phyloP scores from a whole-genome alignment of 306 rosid species.

The Notholithocarpus densiflorus region DNA sequence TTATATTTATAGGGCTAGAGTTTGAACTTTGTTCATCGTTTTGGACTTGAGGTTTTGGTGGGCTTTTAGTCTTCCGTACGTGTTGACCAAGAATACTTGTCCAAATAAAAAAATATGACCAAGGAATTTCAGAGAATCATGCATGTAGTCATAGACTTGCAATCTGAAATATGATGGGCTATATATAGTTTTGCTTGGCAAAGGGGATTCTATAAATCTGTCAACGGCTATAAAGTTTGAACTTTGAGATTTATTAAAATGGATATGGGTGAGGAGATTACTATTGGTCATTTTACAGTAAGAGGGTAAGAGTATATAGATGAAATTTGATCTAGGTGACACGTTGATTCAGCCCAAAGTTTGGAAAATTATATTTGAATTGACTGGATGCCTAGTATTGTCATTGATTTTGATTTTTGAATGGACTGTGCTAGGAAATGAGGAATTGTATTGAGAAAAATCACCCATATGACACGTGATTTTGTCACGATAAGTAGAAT shows the following conservation, averaged over 20 bases:
- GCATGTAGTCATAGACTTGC: no score
- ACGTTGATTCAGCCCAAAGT: background rate
- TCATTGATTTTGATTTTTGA: no score
- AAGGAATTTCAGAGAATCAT: slow-evolving; percentile 4
- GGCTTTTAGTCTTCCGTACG: slow-evolving; percentile 14
- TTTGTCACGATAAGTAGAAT: no score
- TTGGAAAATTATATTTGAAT: background rate
- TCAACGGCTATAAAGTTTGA: background rate
- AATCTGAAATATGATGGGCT: background rate
- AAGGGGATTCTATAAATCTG: background rate
- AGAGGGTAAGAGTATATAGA: no score
- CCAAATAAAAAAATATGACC: slow-evolving; percentile 11
- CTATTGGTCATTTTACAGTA: background rate
- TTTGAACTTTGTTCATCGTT: no score
- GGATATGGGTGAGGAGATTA: background rate
- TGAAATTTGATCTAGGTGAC: no score
- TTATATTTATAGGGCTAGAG: slow-evolving; percentile 6
- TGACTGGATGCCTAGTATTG: background rate
- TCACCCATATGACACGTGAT: no score
- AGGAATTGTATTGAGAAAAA: no score
- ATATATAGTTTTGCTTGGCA: background rate
- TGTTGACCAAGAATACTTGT: no score
- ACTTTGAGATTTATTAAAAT: no score
- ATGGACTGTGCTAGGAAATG: no score
- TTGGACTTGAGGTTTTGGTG: background rate